Conservation (phyloP, 2,329 filamentous ascomycete genomes). For the Clonostachys sp. region DNA sequence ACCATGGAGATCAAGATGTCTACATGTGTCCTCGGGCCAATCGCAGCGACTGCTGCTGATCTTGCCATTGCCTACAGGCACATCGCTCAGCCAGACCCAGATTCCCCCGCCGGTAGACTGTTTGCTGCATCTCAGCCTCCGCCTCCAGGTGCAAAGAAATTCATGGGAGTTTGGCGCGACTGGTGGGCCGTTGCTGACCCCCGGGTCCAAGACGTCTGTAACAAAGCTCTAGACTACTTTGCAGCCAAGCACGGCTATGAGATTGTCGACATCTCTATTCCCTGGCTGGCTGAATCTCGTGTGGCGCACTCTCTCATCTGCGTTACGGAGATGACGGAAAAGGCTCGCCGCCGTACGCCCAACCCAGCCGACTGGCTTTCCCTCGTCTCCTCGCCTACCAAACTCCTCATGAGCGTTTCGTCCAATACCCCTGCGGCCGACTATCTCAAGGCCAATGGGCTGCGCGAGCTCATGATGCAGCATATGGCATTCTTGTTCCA, state of each 20-base stretch:
- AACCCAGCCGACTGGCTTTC: conserved; percentile 44
- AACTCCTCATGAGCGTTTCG: conserved; percentile 63
- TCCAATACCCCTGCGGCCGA: conserved; percentile 63
- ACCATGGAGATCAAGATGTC: conserved; percentile 44
- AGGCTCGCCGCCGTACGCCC: conserved; percentile 32
- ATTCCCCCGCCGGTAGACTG: conserved; percentile 51
- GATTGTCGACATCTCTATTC: conserved; percentile 58
- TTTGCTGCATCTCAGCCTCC: conserved; percentile 57
- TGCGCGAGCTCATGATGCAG: conserved; percentile 74
- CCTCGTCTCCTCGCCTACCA: conserved; percentile 61
- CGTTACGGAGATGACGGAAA: conserved; percentile 62
- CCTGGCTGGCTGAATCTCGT: conserved; percentile 66
- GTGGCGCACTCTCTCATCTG: conserved; percentile 75
- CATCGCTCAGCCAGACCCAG: conserved; percentile 69
- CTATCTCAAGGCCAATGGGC: conserved; percentile 65
- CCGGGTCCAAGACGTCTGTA: conserved; percentile 56
- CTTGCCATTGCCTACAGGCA: conserved; percentile 77
- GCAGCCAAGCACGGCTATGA: conserved; percentile 42
- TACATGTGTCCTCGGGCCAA: conserved; percentile 59
- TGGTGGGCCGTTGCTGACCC: conserved; percentile 49
- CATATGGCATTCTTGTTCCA: conserved; percentile 70
- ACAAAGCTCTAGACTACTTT: conserved; percentile 56
- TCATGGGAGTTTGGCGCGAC: conserved; percentile 66
- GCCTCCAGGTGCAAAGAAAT: conserved; percentile 39
- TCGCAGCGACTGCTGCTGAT: conserved; percentile 72